Evolutionary conservation across 306 rosid genomes (phyloP).

Genomic region (Medicago lupulina): DNA sequence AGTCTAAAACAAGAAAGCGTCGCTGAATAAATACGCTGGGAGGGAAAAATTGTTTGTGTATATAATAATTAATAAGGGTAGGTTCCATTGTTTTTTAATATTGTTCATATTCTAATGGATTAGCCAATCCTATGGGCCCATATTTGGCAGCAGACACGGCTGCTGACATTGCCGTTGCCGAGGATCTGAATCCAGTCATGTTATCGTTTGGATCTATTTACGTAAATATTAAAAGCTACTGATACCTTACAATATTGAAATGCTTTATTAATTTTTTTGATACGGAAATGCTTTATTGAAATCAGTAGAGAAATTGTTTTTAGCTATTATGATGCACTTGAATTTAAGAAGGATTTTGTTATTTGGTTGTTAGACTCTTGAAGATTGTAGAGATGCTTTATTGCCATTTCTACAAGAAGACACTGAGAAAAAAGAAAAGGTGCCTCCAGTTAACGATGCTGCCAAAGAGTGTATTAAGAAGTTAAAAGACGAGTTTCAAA

Average conservation of each 20-base stretch:
- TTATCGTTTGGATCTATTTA: conserved; percentile 17
- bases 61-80: no score
- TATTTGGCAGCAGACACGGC: no score
- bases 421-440: conserved; percentile 52
- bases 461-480: conserved; percentile 72
- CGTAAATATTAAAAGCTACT: not conserved
- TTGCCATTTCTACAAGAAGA: conserved; percentile 64
- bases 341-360: conserved; percentile 15
- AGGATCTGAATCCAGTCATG: not conserved
- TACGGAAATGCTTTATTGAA: not conserved
- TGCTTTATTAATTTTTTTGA: not conserved
- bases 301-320: conserved; percentile 12
- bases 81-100: no score
- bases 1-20: no score
- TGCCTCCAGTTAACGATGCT: conserved; percentile 52
- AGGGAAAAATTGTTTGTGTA: no score
- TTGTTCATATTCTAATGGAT: no score
- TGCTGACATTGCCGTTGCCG: no score
- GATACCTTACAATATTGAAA: not conserved
- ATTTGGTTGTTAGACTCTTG: conserved; percentile 72
- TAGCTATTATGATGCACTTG: conserved; percentile 8
- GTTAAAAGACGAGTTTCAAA: conserved; percentile 67
- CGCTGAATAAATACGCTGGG: no score
- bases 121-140: no score
- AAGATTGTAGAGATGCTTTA: conserved; percentile 76